Percentiles rank a stretch among this genome's conserved stretches.
Conservation (phyloP, 2,329 filamentous ascomycete species). For the Penicillium sp. region DNA sequence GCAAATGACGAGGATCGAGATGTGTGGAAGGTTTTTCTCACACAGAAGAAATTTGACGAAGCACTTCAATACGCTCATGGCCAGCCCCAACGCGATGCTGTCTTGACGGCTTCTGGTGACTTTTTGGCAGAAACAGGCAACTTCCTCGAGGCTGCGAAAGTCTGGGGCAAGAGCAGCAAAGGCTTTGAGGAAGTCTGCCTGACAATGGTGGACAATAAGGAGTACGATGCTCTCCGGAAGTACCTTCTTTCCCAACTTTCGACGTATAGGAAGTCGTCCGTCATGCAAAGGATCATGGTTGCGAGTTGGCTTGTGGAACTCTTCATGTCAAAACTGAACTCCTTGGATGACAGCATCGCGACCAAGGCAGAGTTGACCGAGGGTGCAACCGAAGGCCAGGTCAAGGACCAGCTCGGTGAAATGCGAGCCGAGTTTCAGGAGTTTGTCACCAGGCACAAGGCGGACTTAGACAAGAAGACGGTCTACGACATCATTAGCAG, state of each 20-base stretch:
- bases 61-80: slow-evolving; percentile 84
- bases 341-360: slow-evolving; percentile 89
- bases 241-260: slow-evolving; percentile 85
- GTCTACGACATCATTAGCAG: slow-evolving; percentile 95
- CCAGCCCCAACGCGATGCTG: slow-evolving; percentile 79
- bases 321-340: slow-evolving; percentile 96
- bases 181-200: slow-evolving; percentile 95
- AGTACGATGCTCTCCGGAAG: slow-evolving; percentile 86
- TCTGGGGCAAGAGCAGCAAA: slow-evolving; percentile 95
- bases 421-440: slow-evolving; percentile 82
- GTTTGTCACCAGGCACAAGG: slow-evolving; percentile 81
- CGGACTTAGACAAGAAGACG: slow-evolving; percentile 85
- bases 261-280: slow-evolving; percentile 75
- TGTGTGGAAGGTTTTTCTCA: slow-evolving; percentile 91
- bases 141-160: slow-evolving; percentile 79
- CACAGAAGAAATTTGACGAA: slow-evolving; percentile 81
- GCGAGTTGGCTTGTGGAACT: slow-evolving; percentile 93
- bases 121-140: slow-evolving; percentile 78
- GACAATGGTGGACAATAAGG: slow-evolving; percentile 83
- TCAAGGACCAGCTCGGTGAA: slow-evolving; percentile 66
- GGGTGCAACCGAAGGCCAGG: slow-evolving; percentile 66
- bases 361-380: slow-evolving; percentile 82
- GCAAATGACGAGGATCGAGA: slow-evolving; percentile 88
- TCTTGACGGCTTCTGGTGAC: slow-evolving; percentile 90
- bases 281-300: slow-evolving; percentile 95